Percentiles rank a stretch among this genome's conserved stretches.
Conservation (phyloP, 768 basidiomycete genomes). For the Coprinellus micaceus region DNA sequence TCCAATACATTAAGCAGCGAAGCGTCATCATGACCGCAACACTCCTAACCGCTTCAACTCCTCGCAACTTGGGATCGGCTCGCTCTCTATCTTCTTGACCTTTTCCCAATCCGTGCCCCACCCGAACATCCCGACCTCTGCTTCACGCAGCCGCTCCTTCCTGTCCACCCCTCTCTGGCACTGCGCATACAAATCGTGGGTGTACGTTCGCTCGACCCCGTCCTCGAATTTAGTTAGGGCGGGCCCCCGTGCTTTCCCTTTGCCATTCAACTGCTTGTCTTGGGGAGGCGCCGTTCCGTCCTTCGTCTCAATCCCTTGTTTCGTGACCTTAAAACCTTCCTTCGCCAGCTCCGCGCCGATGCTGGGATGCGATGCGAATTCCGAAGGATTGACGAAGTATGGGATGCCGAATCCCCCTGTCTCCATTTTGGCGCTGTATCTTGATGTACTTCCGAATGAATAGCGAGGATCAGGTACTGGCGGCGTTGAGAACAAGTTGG, state of each 20-base stretch:
- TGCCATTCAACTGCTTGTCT: constrained; percentile 18
- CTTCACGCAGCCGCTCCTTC: constrained; percentile 68
- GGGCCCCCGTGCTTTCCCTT: constrained; percentile 42
- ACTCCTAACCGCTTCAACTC: constrained; percentile 64
- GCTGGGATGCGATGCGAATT: constrained; percentile 72
- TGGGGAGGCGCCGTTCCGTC: constrained; percentile 12
- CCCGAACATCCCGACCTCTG: constrained; percentile 84
- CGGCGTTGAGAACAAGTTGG: constrained; percentile 64
- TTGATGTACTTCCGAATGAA: constrained; percentile 58
- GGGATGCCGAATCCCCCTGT: constrained; percentile 68
- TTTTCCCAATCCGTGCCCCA: constrained; percentile 92
- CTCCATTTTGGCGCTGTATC: constrained; percentile 65
- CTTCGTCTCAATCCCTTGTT: constrained; percentile 20
- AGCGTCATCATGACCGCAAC: constrained; percentile 24
- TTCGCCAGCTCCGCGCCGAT: constrained; percentile 70
- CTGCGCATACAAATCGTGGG: constrained; percentile 60
- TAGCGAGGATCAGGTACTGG: constrained; percentile 77
- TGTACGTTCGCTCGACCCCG: constrained; percentile 71
- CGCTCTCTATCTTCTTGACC: constrained; percentile 66
- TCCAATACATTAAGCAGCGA: constrained; percentile 22
- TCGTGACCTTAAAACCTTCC: constrained; percentile 38
- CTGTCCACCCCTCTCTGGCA: constrained; percentile 70
- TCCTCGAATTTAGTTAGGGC: constrained; percentile 65
- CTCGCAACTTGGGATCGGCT: constrained; percentile 75
- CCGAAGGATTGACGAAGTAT: constrained; percentile 79